A percentile compares a stretch with the other conserved stretches of the same genome.
phyloP scores from a whole-genome alignment of 1,139 yeast species.

The Suhomyces coccinellae region DNA sequence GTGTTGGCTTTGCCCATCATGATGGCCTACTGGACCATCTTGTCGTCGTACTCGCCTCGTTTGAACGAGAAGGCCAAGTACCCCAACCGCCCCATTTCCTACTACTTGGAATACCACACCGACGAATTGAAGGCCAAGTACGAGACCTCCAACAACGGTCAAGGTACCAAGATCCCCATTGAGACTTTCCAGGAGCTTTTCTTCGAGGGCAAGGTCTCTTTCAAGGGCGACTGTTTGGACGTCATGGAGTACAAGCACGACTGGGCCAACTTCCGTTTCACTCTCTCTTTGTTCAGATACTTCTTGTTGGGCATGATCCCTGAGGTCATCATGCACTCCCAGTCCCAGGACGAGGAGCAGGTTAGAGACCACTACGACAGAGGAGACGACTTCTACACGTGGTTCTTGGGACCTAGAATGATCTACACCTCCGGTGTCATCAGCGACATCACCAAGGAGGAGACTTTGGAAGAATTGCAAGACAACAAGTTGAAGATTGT shows the following conservation, averaged over 20 bases:
- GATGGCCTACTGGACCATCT: constrained; percentile 78
- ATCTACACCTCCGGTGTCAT: constrained; percentile 87
- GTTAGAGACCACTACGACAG: constrained; percentile 95
- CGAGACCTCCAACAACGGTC: constrained; percentile 53
- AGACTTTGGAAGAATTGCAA: constrained; percentile 82
- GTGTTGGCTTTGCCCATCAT: constrained; percentile 66
- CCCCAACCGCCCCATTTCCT: constrained; percentile 77
- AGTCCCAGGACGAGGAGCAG: constrained; percentile 95
- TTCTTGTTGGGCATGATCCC: constrained; percentile 90
- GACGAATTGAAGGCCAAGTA: constrained; percentile 71
- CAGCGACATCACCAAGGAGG: constrained; percentile 68
- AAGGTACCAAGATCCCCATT: constrained; percentile 78
- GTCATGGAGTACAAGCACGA: constrained; percentile 85
- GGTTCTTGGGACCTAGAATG: constrained; percentile 96
- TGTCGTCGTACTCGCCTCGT: constrained; percentile 79
- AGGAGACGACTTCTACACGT: constrained; percentile 92
- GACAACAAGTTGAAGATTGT: constrained; percentile 87
- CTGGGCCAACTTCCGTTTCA: constrained; percentile 84
- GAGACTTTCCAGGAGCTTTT: constrained; percentile 90
- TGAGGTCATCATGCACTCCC: constrained; percentile 87
- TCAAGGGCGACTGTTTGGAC: constrained; percentile 87
- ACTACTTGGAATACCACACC: constrained; percentile 81
- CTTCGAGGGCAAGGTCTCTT: constrained; percentile 80
- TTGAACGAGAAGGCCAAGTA: constrained; percentile 73
- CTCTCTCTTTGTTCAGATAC: constrained; percentile 73